Base-by-base conservation (phyloP, 148 eudicot genomes). In the Nyssa sinensis region DNA sequence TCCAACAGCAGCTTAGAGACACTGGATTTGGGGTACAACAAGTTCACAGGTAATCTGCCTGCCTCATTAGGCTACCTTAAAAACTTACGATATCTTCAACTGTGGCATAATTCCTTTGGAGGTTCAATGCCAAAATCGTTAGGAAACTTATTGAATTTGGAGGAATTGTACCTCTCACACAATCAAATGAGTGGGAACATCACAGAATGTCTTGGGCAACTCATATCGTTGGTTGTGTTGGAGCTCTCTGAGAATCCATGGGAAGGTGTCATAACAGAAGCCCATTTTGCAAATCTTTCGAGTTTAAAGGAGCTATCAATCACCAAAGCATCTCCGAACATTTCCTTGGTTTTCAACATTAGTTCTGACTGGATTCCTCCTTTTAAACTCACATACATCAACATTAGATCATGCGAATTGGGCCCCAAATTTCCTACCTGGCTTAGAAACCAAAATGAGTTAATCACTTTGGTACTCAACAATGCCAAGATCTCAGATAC, bases 361-460 rank as follows among this genome's bases (percentile, higher is more conserved):
- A 79, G 70, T 63, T 28, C 70, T 9, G 25, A 74, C 10, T 79
- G 81, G 81, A 1, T 33, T 28, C 66, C 81, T 74, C 74, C 78
- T 0, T 79, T 79, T 23, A 67, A 51, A 21, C 70, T 79, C 13
- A 69, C 3, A 1, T 68, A 35, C 61, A 23, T 79, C 34, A 19
- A 39, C 2, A 47, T 74, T 16, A 60, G 62, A 24, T 47, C 58
- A 7, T 74, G 81, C 65, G 37, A 67, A 28, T n/a, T 79, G 25
- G 81, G 81, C 7, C 77, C 81, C 47, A 64, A 28, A 12, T 79
- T 79, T 31, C 81, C 81, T 1, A 19, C 39, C 1, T 79, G 68
- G 73, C 74, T 79, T 12, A 35, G 11, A 19, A 69, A 67, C 21
- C 81, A 79, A 35, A 74, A 5, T 21, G 70, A 35, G 24, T 25